Base-by-base conservation (phyloP, 768 basidiomycete species). In the Hypholoma sublateritium region DNA sequence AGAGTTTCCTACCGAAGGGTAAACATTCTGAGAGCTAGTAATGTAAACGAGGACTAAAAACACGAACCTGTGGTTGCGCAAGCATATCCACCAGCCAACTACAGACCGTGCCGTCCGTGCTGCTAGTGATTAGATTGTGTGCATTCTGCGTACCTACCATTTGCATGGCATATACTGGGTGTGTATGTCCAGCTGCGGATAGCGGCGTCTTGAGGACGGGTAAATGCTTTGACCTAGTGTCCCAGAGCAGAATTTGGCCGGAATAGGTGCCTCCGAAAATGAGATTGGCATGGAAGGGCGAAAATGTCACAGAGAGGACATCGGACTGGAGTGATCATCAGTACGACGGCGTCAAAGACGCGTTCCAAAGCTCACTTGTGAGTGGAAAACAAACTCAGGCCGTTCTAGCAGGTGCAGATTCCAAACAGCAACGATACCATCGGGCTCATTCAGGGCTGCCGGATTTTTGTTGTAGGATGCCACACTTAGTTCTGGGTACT, bases 111-210 rank as follows among this genome's bases (percentile, higher is more conserved):
- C 97, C 97, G 70, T 99, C 97, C 11, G 97, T 98, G 65, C 95
- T 97, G 65, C 91, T 93, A 11, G 95, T 94, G 61, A 99, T 94
- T 57, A 99, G 75, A 67, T 97, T 98, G 71, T 98, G 95, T 0
- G 97, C 97, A 69, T 98, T 98, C 73, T 98, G 97, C 2, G 97
- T 97, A 8, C 97, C 97, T 16, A 98, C 92, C 88, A 98, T 94
- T 62, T 91, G 88, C 88, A 99, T 97, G 0, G 93, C 91, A 74
- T 99, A 99, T 37, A 99, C 93, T 0, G 97, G 97, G 72, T 99
- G 96, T 3, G 97, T 98, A 69, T 99, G 97, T 0, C 97, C 97
- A 25, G 93, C 87, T 1, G 95, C 93, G 14, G 95, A 97, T 39
- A 98, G 73, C 0, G 97, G 97, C 5, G 97, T 97, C 76, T 98